Conservation (phyloP, 1,284 basidiomycete species). For the Limonomyces culmigenus region DNA sequence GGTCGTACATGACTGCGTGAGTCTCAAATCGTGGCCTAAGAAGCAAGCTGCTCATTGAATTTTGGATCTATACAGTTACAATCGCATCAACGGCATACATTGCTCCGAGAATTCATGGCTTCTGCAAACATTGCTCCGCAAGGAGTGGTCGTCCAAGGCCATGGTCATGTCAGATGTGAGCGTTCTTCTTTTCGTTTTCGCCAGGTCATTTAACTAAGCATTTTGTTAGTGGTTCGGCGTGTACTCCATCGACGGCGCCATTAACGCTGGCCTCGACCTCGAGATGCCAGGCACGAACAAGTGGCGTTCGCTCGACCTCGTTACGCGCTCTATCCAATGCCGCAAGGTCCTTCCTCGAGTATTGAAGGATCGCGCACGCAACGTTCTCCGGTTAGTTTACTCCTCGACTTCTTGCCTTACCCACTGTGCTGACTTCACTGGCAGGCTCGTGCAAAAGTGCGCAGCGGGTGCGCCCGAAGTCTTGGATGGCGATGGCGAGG, state of each 20-base stretch:
- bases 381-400: no score
- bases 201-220: slow-evolving; percentile 2
- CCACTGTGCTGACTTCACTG: no score
- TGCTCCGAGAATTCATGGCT: slow-evolving; percentile 41
- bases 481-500: slow-evolving; percentile 47
- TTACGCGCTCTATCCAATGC: slow-evolving; percentile 33
- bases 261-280: slow-evolving; percentile 53
- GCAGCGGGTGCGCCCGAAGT: slow-evolving; percentile 47
- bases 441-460: slow-evolving; percentile 47
- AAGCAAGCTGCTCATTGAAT: no score
- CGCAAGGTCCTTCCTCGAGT: slow-evolving; percentile 32
- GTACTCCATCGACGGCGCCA: slow-evolving; percentile 35
- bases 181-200: slow-evolving; percentile 2
- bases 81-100: slow-evolving; percentile 43
- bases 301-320: slow-evolving; percentile 39
- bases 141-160: slow-evolving; percentile 53
- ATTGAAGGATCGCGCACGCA: slow-evolving; percentile 41
- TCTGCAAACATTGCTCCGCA: slow-evolving; percentile 38
- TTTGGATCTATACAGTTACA: slow-evolving; percentile 35
- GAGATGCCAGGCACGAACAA: slow-evolving; percentile 56
- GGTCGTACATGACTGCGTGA: slow-evolving; percentile 48
- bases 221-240: slow-evolving; percentile 34
- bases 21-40: slow-evolving; percentile 6
- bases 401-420: no score
- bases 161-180: slow-evolving; percentile 46